These are phyloP conservation scores for Tolypocladium ophioglossoides DNA, from an alignment of 2,329 filamentous ascomycete genomes.

Conservation along the genomic window DNA sequence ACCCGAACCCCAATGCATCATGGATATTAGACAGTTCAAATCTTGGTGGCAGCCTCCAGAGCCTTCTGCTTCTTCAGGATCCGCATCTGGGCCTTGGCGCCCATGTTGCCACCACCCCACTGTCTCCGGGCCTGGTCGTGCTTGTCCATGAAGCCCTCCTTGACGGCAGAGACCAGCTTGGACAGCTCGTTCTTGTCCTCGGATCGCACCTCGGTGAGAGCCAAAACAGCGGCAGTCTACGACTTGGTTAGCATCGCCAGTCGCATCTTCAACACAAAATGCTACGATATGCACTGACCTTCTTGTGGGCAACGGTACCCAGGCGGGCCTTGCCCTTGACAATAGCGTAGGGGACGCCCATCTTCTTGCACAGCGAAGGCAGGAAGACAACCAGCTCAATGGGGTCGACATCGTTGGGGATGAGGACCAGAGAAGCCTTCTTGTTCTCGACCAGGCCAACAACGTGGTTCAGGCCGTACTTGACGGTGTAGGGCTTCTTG, in stretches of 20 bases:
- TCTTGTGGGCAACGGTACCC: conserved; percentile 99
- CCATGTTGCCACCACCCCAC: conserved; percentile 99
- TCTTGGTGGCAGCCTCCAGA: conserved; percentile 90
- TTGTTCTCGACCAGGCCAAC: conserved; percentile 97
- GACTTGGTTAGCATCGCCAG: neutral
- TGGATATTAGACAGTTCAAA: conserved; percentile 51
- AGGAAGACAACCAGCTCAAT: conserved; percentile 99
- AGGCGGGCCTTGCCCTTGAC: conserved; percentile 99
- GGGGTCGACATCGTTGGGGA: conserved; percentile 98
- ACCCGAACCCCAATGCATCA: conserved; percentile 27
- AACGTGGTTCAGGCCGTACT: conserved; percentile 99
- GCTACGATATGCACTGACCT: conserved; percentile 43
- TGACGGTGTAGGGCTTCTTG: conserved; percentile 99
- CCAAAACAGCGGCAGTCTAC: conserved; percentile 89
- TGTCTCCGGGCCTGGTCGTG: conserved; percentile 82
- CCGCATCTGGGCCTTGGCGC: conserved; percentile 77
- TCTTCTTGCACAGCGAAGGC: conserved; percentile 98
- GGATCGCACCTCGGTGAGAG: conserved; percentile 88
- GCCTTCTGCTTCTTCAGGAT: conserved; percentile 88
- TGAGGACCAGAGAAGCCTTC: conserved; percentile 97
- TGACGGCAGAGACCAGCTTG: conserved; percentile 92
- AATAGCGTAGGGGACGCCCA: conserved; percentile 98
- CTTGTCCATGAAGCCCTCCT: conserved; percentile 97
- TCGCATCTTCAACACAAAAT: neutral
- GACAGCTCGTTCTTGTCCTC: conserved; percentile 98